Conservation (phyloP, 768 basidiomycete species). For the Auricularia cornea region DNA sequence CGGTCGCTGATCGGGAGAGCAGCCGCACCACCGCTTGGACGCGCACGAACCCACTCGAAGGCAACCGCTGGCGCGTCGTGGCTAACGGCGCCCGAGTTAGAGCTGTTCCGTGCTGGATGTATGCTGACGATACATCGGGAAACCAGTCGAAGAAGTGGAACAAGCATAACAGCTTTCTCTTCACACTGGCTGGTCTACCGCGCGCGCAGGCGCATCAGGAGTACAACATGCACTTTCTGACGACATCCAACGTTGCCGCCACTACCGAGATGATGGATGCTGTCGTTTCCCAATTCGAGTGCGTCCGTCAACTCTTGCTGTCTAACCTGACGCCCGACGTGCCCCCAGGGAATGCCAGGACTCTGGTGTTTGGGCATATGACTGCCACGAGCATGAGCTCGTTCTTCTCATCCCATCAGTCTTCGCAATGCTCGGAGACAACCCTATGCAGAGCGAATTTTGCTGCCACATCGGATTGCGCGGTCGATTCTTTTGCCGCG, state of each 20-base stretch:
- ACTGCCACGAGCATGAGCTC: conserved; percentile 16
- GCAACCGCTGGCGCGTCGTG: conserved; percentile 6
- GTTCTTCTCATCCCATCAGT: conserved; percentile 24
- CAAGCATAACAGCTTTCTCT: conserved; percentile 20
- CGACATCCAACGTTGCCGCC: conserved; percentile 17
- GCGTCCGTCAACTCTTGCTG: conserved; percentile 1
- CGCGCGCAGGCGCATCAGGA: conserved; percentile 1
- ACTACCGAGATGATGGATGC: conserved; percentile 19
- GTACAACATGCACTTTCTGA: conserved; percentile 16
- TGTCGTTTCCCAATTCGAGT: conserved; percentile 14
- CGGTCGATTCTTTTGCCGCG: conserved; percentile 13
- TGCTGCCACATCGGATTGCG: conserved; percentile 12
- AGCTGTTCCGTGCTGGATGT: conserved; percentile 14
- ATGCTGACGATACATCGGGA: conserved; percentile 22
- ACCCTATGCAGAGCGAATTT: conserved; percentile 14
- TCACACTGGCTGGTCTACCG: conserved; percentile 18
- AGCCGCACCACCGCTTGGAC: too few species aligned
- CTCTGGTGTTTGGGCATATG: conserved; percentile 14
- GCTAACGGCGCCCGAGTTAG: conserved; percentile 9
- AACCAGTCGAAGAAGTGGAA: conserved; percentile 24
- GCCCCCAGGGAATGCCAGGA: conserved; percentile 17
- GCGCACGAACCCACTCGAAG: too few species aligned
- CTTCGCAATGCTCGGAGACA: conserved; percentile 19
- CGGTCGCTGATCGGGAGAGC: too few species aligned
- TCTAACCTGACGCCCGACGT: conserved; percentile 4